Evolutionary conservation across 805 yeast genomes (phyloP).

Genomic region (Candida krabiensis): DNA sequence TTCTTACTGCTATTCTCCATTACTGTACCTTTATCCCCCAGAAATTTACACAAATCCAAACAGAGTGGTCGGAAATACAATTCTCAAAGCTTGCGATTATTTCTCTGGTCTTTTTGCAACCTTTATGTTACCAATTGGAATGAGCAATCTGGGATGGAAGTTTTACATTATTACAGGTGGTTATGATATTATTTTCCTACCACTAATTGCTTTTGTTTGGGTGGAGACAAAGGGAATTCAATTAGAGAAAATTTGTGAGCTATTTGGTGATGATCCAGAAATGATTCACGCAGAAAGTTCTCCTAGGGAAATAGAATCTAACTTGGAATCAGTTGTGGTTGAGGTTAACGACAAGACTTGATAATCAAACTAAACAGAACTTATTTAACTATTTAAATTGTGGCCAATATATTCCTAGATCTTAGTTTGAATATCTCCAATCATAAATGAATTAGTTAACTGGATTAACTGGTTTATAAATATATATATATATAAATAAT

Average conservation of each 20-base stretch:
- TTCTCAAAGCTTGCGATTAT: slow-evolving; percentile 10
- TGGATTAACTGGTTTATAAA: too few relatives aligned
- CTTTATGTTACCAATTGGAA: slow-evolving; percentile 35
- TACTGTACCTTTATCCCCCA: slow-evolving; percentile 46
- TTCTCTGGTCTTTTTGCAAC: slow-evolving; percentile 31
- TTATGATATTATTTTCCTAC: slow-evolving; percentile 27
- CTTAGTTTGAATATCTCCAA: too few relatives aligned
- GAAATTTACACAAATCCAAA: slow-evolving; percentile 37
- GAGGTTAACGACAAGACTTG: background rate
- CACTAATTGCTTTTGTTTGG: slow-evolving; percentile 12
- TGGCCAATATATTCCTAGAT: too few relatives aligned
- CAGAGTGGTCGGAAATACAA: slow-evolving; percentile 23
- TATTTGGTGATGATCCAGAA: background rate
- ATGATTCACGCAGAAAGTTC: background rate
- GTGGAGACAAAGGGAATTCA: slow-evolving; percentile 40
- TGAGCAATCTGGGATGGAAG: slow-evolving; percentile 38
- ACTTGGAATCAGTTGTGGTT: background rate
- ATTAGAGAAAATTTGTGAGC: slow-evolving; percentile 37
- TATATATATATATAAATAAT: too few relatives aligned
- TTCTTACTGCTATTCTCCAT: slow-evolving; percentile 44
- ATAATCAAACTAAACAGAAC: too few relatives aligned
- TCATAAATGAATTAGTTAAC: too few relatives aligned
- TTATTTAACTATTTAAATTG: too few relatives aligned
- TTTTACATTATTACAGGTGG: slow-evolving; percentile 27
- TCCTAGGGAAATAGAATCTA: background rate